Percentiles rank a stretch among this genome's conserved stretches.
Evolutionary conservation across 352 stramenopile species (phyloP).

Genomic region (Globisporangium cederbergense): DNA sequence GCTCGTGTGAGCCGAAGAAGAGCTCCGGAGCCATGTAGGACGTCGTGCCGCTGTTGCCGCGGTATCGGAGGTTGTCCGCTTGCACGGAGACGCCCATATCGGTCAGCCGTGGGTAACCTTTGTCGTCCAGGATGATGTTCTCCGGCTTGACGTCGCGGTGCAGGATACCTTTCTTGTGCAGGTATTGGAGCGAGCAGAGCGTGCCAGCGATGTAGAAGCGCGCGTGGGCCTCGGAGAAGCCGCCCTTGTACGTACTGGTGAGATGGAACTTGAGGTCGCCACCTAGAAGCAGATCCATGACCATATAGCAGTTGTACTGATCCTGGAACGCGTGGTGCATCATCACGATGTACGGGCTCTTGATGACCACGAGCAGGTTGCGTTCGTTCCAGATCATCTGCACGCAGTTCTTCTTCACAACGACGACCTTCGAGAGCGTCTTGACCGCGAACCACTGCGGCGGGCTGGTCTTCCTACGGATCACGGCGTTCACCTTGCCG

Average conservation of each 20-base stretch:
- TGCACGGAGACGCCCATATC: conserved; percentile 76
- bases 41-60: conserved; percentile 56
- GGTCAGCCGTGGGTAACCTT: conserved; percentile 66
- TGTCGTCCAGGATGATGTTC: conserved; percentile 83
- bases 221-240: conserved; percentile 50
- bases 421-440: conserved; percentile 54
- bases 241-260: conserved; percentile 31
- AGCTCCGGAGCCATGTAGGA: conserved; percentile 77
- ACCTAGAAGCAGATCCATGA: conserved; percentile 72
- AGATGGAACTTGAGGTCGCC: conserved; percentile 78
- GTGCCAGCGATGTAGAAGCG: conserved; percentile 65
- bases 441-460: conserved; percentile 71
- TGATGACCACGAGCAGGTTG: conserved; percentile 51
- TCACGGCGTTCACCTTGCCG: conserved; percentile 73
- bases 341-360: conserved; percentile 45
- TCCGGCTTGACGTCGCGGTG: conserved; percentile 85
- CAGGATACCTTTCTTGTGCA: conserved; percentile 63
- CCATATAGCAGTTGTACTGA: conserved; percentile 62
- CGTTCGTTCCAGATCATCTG: conserved; percentile 81
- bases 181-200: conserved; percentile 59
- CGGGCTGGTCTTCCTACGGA: conserved; percentile 49
- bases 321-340: conserved; percentile 79
- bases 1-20: conserved; percentile 45
- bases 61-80: conserved; percentile 33
- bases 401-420: conserved; percentile 56